Base-by-base conservation (phyloP, 768 basidiomycete genomes). In the Boletus sp. region DNA sequence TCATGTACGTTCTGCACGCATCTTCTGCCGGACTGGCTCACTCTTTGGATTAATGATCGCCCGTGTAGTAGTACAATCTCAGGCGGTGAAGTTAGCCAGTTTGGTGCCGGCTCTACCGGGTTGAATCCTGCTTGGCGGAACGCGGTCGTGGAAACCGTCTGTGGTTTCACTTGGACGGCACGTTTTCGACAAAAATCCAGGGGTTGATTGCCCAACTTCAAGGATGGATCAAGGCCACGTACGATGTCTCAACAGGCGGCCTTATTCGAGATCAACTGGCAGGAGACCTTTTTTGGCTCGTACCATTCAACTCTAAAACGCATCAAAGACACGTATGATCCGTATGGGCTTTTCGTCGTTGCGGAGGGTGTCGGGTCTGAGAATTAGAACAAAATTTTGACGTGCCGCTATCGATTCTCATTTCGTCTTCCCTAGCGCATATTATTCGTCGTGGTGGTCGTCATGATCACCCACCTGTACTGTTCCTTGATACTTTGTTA, bases 271-370 rank as follows among this genome's bases (percentile, higher is more conserved):
- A 51, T 63, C 7, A 65, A 81, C 42, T 76, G 74, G 51, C 67
- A 75, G 61, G 60, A 71, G n/a, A 70, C 76, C 0, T 82, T 80
- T 66, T 83, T 79, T 58, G 81, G 81, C 0, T 56, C 69, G 1
- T 78, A 83, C 57, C 80, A 80, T 47, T 15, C 61, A 4, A 67
- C 53, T 28, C 63, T 82, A 32, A 74, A 72, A 59, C 58, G 54
- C 1, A 78, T 83, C 65, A 83, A 83, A 62, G 30, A 62, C 6
- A 71, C 65, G 57, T 79, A 80, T 50, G 82, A 84, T 63, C 76
- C 80, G 0, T 54, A 67, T 11, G 70, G 65, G 28, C 52, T 83
- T 11, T 83, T 83, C 61, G 64, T 82, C 6, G 78, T 82, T 17
- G 55, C 65, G 0, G 66, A 71, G 20, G 83, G 47, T 1, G 79